Base-by-base conservation (phyloP, 495 filamentous ascomycete species). In the Aspergillus ostianus region DNA sequence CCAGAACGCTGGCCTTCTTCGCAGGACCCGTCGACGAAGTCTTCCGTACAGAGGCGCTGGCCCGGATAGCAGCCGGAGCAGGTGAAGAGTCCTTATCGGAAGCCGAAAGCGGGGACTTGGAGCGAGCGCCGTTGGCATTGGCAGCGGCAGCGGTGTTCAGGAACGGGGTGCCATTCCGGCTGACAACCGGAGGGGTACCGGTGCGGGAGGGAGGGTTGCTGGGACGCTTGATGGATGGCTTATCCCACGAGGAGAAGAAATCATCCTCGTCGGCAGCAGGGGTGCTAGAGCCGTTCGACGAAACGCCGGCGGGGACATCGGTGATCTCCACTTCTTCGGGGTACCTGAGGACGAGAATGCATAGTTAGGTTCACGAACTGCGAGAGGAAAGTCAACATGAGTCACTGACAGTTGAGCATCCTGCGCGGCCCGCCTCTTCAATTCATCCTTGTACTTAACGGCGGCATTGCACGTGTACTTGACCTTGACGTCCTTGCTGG, bases 231-330 rank as follows among this genome's bases (percentile, higher is more conserved):
- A 98, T 96, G 4, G 92, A 84, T 4, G 94, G 94, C 75, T 97
- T 96, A 71, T 98, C 95, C 93, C 93, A 98, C 0, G 92, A 96
- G 9, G 93, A 96, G 80, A 98, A 98, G 82, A 98, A 98, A 72
- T 98, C 93, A 62, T 95, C 91, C 23, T 80, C 75, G 59, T 98
- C 93, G 54, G 82, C 86, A 48, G 87, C 81, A 45, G 90, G 90
- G 19, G 91, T 92, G 66, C 77, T 81, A 1, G 86, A 80, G 63
- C 83, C 85, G 60, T 90, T 87, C 41, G 79, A 74, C 21, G 80
- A 70, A 23, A 77, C 80, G 30, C 81, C 79, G 51, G 84, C 85
- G 59, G 80, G 83, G 36, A 86, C 71, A 71, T 97, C 93, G 30
- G 85, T 91, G 65, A 97, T 86, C 47, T 90, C 84, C 21, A 97